Base-by-base conservation (phyloP, 352 stramenopile genomes). In the Pythium oligandrum region DNA sequence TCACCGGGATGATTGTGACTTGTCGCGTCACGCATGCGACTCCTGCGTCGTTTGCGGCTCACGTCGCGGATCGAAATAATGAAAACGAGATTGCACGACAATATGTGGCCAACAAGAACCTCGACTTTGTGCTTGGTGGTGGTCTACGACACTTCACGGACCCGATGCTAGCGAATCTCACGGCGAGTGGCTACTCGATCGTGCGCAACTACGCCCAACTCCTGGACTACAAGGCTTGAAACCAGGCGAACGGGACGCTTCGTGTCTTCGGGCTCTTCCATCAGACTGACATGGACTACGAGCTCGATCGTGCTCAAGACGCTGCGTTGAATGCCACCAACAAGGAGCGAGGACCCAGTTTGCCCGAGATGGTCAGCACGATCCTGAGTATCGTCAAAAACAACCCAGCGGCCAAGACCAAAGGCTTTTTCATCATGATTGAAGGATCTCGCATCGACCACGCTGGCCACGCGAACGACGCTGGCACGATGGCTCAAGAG, bases 391-490 rank as follows among this genome's bases (percentile, higher is more conserved):
- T 86, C 43, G 55, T 88, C 39, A 83, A 83, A 57, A 84, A 77
- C 66, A 88, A 88, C 56, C 70, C 70, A n/a, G 65, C 67, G 44
- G 78, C 78, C 17, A 81, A 83, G 61, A 86, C 86, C 59, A 64
- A 88, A 54, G 78, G 78, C 44, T 88, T 82, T 67, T 88, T 88
- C 44, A 46, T 88, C 37, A 83, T 88, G 74, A 86, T 88, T 17
- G 78, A 88, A 54, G 74, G 78, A 5, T 88, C 78, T 12, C 75
- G 78, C 36, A 69, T 88, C 3, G 78, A 88, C 52, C 75, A 85
- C 56, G 78, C 78, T 1, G 74, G 73, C 6, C 78, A 88, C 64
- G 78, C 68, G 12, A 86, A 88, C 49, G 78, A 88, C 53, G 70
- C 78, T 6, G 78, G 78, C 30, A 78, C 78, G 4, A 85, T 86